Conservation (phyloP, 2,329 filamentous ascomycete genomes). For the Curvularia sp. region DNA sequence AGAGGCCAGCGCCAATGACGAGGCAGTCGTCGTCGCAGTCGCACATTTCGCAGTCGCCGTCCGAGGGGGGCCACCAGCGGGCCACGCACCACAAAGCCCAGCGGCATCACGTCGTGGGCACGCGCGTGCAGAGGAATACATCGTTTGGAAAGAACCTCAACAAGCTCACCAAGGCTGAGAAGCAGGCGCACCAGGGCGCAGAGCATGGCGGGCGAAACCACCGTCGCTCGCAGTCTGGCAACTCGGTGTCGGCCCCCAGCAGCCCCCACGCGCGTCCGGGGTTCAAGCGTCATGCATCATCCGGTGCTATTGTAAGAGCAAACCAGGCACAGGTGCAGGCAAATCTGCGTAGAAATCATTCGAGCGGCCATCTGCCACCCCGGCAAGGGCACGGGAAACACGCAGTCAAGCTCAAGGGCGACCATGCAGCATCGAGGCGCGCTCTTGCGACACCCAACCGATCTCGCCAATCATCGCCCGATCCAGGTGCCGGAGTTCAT, state of each 20-base stretch:
- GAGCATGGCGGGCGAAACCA: conserved; percentile 44
- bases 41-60: conserved; percentile 49
- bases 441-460: conserved; percentile 40
- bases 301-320: conserved; percentile 47
- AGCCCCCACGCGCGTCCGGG: conserved; percentile 45
- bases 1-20: conserved; percentile 44
- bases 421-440: conserved; percentile 39
- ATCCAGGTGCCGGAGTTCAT: conserved; percentile 50
- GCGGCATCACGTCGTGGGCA: conserved; percentile 52
- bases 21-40: conserved; percentile 49
- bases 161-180: conserved; percentile 49
- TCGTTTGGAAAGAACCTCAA: conserved; percentile 54
- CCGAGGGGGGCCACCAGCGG: conserved; percentile 37
- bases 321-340: conserved; percentile 44
- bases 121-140: conserved; percentile 50
- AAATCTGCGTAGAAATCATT: conserved; percentile 52
- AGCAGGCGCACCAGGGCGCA: conserved; percentile 32
- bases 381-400: conserved; percentile 51
- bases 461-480: conserved; percentile 44
- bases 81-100: conserved; percentile 43
- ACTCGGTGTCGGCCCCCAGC: conserved; percentile 44
- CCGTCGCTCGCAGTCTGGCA: conserved; percentile 49
- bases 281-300: conserved; percentile 54
- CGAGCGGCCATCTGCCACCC: conserved; percentile 55
- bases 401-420: conserved; percentile 47